Evolutionary conservation across 169 alveolate species (phyloP).

Genomic region (Plasmodium vivax): DNA sequence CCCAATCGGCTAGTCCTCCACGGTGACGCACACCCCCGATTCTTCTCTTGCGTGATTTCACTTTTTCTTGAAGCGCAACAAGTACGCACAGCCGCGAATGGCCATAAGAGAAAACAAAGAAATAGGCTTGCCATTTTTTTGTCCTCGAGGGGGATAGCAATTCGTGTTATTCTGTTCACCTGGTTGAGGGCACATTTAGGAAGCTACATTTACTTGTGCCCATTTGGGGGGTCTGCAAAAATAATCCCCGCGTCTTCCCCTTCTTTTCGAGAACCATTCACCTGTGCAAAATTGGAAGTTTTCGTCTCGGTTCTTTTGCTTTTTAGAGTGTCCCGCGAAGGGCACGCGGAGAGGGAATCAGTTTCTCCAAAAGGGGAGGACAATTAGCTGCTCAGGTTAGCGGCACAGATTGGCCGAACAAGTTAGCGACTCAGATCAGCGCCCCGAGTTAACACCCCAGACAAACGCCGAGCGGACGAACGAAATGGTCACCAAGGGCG

Average conservation of each 20-base stretch:
- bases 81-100: not conserved
- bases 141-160: not conserved
- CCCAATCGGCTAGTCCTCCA: not conserved
- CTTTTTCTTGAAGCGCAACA: not conserved
- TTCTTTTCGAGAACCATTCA: not conserved
- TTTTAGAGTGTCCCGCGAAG: not conserved
- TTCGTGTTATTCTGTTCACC: not conserved
- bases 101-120: not conserved
- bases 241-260: not conserved
- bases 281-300: not conserved
- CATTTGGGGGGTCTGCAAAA: not conserved
- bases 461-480: not conserved
- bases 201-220: not conserved
- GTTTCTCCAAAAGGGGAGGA: not conserved
- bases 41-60: not conserved
- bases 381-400: not conserved
- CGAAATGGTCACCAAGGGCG: constrained; percentile 32
- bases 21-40: not conserved
- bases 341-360: not conserved
- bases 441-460: not conserved
- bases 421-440: no score
- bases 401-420: no score
- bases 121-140: not conserved
- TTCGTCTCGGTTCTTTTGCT: not conserved
- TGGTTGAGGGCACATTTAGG: not conserved